Conservation (phyloP, 148 eudicot species). For the Rhododendron ovatum region DNA sequence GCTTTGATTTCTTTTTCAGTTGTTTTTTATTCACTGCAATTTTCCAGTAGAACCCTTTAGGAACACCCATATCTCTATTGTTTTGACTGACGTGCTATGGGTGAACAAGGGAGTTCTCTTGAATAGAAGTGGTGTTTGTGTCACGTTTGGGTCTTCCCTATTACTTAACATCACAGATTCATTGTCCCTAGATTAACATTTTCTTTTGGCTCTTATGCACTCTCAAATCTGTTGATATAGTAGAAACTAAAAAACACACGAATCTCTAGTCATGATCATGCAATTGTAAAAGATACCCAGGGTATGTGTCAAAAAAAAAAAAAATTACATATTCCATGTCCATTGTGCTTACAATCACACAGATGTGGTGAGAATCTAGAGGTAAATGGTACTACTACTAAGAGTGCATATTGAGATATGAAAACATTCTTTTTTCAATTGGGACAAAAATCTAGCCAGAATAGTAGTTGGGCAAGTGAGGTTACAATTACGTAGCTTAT, state of each 20-base stretch:
- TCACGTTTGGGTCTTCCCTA: background rate
- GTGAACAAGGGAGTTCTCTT: background rate
- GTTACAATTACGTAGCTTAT: too few relatives aligned
- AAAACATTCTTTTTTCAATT: background rate
- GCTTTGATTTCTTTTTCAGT: background rate
- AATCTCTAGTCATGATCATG: background rate
- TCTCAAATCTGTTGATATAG: background rate
- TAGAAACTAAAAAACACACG: background rate
- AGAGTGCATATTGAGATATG: background rate
- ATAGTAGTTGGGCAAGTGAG: background rate
- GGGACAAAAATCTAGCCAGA: background rate
- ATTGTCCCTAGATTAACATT: background rate
- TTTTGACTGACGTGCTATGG: background rate
- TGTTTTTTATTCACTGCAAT: background rate
- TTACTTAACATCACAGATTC: background rate
- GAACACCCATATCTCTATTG: background rate
- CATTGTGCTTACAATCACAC: background rate
- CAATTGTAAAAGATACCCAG: too few relatives aligned
- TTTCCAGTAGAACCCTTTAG: background rate
- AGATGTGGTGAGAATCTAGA: background rate
- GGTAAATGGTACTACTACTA: background rate
- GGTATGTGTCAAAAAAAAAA: background rate
- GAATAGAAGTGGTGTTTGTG: background rate
- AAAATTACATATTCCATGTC: background rate
- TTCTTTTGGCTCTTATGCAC: background rate